A percentile compares a stretch with the other conserved stretches of the same genome.
These are phyloP conservation scores for Melaleuca alternifolia DNA, from an alignment of 345 rosid species.

Conservation along the genomic window DNA sequence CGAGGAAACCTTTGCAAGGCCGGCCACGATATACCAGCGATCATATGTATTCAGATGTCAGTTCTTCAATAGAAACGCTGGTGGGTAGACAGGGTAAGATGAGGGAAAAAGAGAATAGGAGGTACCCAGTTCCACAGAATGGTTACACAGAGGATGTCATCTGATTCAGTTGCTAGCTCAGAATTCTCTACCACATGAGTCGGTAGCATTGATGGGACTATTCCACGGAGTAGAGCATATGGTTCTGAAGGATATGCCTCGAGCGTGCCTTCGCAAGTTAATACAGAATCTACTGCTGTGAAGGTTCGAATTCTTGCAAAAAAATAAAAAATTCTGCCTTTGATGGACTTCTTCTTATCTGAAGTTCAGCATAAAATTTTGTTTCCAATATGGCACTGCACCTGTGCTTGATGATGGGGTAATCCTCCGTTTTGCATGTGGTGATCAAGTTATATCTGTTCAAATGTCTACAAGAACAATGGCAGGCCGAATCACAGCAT, in stretches of 20 bases:
- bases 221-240: slow-evolving; percentile 30
- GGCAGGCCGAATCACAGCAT: neutral
- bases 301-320: slow-evolving; percentile 32
- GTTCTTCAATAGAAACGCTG: slow-evolving; percentile 74
- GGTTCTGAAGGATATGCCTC: slow-evolving; percentile 47
- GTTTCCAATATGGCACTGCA: neutral
- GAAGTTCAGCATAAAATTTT: neutral
- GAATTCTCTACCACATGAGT: slow-evolving; percentile 54
- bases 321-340: neutral
- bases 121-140: slow-evolving; percentile 27
- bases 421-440: neutral
- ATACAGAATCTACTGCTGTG: slow-evolving; percentile 13
- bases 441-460: neutral
- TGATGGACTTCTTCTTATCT: neutral
- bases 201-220: slow-evolving; percentile 37
- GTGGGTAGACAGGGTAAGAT: slow-evolving; percentile 17
- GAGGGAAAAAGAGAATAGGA: slow-evolving; percentile 23
- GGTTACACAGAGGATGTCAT: slow-evolving; percentile 57
- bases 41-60: slow-evolving; percentile 60
- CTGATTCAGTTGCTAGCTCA: slow-evolving; percentile 81
- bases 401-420: neutral
- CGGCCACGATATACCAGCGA: slow-evolving; percentile 33
- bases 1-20: slow-evolving; percentile 14
- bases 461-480: neutral
- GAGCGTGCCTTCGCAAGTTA: slow-evolving; percentile 28